phyloP scores from a whole-genome alignment of 305 asterid species.

The Solanum chacoense region DNA sequence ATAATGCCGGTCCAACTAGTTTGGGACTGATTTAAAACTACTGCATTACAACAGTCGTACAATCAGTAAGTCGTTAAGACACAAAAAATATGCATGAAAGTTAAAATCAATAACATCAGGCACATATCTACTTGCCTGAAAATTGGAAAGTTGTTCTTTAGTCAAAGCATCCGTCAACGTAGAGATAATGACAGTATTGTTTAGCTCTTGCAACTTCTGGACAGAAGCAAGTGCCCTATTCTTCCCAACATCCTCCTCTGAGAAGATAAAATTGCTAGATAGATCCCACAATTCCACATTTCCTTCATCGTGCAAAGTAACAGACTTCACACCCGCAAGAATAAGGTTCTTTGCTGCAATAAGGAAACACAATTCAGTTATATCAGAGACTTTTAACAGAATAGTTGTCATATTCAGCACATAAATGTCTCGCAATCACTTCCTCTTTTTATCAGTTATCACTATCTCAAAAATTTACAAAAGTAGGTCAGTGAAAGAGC shows the following conservation, averaged over 20 bases:
- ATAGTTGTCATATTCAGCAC: not conserved
- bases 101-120: not conserved
- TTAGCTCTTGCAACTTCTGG: conserved; percentile 46
- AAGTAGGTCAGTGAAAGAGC: not conserved
- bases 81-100: not conserved
- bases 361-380: not conserved
- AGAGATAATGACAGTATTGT: conserved; percentile 34
- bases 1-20: not conserved
- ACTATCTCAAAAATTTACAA: not conserved
- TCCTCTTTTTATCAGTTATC: not conserved
- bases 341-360: conserved; percentile 50
- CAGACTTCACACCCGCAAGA: conserved; percentile 60
- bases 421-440: not conserved
- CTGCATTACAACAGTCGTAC: not conserved
- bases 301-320: conserved; percentile 46
- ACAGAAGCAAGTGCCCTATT: conserved; percentile 49
- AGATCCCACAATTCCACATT: conserved; percentile 51
- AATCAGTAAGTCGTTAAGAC: not conserved
- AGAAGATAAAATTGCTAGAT: conserved; percentile 42
- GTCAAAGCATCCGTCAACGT: conserved; percentile 31
- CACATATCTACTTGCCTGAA: conserved; percentile 26
- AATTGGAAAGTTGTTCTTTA: conserved; percentile 34
- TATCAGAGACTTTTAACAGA: not conserved
- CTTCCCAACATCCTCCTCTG: conserved; percentile 51
- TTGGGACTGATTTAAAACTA: not conserved